phyloP scores from a whole-genome alignment of 2,329 filamentous ascomycete species.

The Monilinia fructigena region DNA sequence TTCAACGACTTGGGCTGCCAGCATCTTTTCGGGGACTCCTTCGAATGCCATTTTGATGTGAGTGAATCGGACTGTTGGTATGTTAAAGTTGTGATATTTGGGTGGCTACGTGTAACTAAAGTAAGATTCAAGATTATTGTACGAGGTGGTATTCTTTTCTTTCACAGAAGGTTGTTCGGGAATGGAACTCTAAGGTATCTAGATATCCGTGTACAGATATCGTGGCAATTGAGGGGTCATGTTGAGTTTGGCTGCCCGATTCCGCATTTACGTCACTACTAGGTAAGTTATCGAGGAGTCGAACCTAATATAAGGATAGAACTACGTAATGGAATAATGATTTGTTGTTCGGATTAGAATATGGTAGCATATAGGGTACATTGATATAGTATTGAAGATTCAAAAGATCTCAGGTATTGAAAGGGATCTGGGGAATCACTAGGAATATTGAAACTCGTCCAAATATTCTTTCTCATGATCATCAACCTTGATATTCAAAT shows the following conservation, averaged over 20 bases:
- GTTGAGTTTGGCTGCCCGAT: neutral
- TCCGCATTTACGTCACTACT: neutral
- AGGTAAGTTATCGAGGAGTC: too few species aligned
- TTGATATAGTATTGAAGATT: too few species aligned
- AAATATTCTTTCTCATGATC: too few species aligned
- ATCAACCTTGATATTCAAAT: too few species aligned
- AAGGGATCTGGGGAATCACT: too few species aligned
- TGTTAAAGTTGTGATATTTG: neutral
- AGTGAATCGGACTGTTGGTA: neutral
- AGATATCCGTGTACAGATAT: too few species aligned
- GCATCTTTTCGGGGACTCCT: conserved; percentile 47
- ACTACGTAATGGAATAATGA: neutral
- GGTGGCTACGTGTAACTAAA: neutral
- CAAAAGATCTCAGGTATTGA: too few species aligned
- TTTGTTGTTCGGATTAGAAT: neutral
- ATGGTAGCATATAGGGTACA: too few species aligned
- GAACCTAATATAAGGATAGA: neutral
- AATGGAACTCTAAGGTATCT: neutral
- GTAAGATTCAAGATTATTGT: too few species aligned
- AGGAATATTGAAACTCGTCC: too few species aligned
- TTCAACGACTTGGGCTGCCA: conserved; percentile 49
- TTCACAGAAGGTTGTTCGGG: neutral
- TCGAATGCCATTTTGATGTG: conserved; percentile 23
- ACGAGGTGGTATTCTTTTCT: neutral
- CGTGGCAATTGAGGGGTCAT: neutral